A percentile compares a stretch with the other conserved stretches of the same genome.
These are phyloP conservation scores for Taxawa tesnikishii DNA, from an alignment of 2,329 filamentous ascomycete genomes.

Conservation along the genomic window DNA sequence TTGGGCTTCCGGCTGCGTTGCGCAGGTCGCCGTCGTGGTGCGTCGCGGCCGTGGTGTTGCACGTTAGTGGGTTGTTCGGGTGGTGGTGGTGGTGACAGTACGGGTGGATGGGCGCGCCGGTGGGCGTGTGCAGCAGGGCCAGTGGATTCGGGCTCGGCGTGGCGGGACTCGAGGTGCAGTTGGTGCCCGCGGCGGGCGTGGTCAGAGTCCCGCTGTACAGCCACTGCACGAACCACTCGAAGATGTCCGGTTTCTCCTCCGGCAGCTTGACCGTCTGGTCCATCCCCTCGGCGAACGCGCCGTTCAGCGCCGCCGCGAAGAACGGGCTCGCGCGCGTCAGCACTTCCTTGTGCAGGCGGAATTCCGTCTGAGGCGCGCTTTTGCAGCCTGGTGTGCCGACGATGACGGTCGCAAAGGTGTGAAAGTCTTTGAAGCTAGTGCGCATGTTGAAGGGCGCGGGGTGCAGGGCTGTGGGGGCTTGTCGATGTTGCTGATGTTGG, in stretches of 20 bases:
- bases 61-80: constrained; percentile 1
- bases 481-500: too few relatives aligned
- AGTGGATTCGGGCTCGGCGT: constrained; percentile 2
- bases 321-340: constrained; percentile 35
- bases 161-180: constrained; percentile 2
- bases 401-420: constrained; percentile 24
- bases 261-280: constrained; percentile 30
- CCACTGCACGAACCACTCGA: constrained; percentile 40
- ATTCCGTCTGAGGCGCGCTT: constrained; percentile 20
- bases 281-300: constrained; percentile 32
- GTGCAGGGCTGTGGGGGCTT: constrained; percentile 7
- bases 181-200: constrained; percentile 7
- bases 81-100: constrained; percentile 4
- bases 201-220: constrained; percentile 32
- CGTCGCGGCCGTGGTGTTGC: constrained; percentile 3
- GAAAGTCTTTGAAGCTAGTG: constrained; percentile 25
- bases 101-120: constrained; percentile 8
- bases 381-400: constrained; percentile 23
- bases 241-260: constrained; percentile 31
- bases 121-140: constrained; percentile 1
- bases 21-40: constrained; percentile 23
- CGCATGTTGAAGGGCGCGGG: constrained; percentile 15
- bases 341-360: constrained; percentile 35
- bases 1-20: constrained; percentile 33
- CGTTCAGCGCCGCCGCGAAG: constrained; percentile 37